Evolutionary conservation across 2,329 filamentous ascomycete species (phyloP), one percentile per base, ranked within the genome.

Genomic region (Microdochium nivale): DNA sequence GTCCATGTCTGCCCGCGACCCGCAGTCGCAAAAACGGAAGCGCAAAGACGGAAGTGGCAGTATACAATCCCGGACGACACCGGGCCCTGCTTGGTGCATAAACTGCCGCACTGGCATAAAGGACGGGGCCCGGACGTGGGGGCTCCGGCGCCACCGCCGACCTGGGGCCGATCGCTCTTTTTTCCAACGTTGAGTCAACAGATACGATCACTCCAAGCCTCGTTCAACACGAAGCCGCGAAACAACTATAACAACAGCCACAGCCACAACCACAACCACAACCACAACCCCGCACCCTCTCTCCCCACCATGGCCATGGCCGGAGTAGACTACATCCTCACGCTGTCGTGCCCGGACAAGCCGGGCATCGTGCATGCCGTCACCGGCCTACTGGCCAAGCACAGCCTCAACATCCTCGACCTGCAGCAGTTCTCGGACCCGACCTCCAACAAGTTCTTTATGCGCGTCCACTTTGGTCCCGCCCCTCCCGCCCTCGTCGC

Each of bases 341-440:
- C 88, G 25, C 78, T 94, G 56, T 90, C 87, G 51, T 92, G 88
- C 72, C 87, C 88, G 50, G 88, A 94, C 73, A 86, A 87, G 72
- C 80, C 88, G 25, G 88, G 88, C 66, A 92, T 94, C 65, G 86
- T 94, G 56, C 87, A 92, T 68, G 86, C 87, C 52, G 88, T 94
- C 58, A 92, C 88, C 8, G 87, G 84, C 55, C 77, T 92, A 60
- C 80, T 94, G 56, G 86, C 87, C 47, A 70, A 78, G 55, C 80
- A 88, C 67, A 79, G 82, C 61, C 78, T 91, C 70, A 94, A 90
- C 70, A 88, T 94, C 65, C 75, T 92, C 57, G 87, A 94, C 70
- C 80, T 90, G 57, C 88, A 90, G 70, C 88, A 94, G 71, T 94
- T 89, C 75, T 87, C 83, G 43, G 88, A 92, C 69, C 81, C 83